Evolutionary conservation across 768 basidiomycete genomes (phyloP), one percentile per base, ranked within the genome.

Genomic region (Amanita pseudoporphyria): DNA sequence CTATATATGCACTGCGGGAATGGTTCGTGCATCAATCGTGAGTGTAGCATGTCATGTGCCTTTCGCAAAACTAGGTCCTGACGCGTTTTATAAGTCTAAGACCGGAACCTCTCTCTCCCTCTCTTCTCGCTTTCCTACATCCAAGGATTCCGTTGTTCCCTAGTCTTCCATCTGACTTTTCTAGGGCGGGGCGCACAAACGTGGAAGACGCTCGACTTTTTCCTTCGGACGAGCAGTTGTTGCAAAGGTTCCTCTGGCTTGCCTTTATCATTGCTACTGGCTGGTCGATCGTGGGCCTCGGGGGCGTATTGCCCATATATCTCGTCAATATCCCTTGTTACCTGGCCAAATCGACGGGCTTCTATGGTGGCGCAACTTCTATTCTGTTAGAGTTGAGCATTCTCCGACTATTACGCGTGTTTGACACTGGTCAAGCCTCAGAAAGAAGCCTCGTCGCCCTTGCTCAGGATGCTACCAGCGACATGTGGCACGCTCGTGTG

Each of bases 21-120:
- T 89, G 86, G 86, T 89, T 89, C 61, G 73, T 82, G 13, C 78
- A 76, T 40, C 76, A 71, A 63, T 75, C 77, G 84, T 88, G 60
- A 65, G 81, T 72, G 2, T 45, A 16, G n/a, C 16, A 33, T 13
- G n/a, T 51, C 18, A 33, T 13, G 14, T 51, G 18, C 32, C 9
- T 42, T 22, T 28, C 18, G 5, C 33, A 9, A 6, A 13, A 24
- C 9, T 14, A 42, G 7, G 47, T 35, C 3, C 30, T 40, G 3
- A 40, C 18, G n/a, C 21, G 41, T 35, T 37, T 14, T 48, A 18
- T 19, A 41, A 87, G 84, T 45, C 63, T 80, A 28, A 82, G 85
- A 33, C 82, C 85, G 26, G 72, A 75, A 59, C 76, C 79, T 21
- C 70, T 85, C 5, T 68, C 77, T 44, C 68, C 72, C 21, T 68